Conservation (phyloP, 129 eudicot genomes). For the Lactuca sativa region DNA sequence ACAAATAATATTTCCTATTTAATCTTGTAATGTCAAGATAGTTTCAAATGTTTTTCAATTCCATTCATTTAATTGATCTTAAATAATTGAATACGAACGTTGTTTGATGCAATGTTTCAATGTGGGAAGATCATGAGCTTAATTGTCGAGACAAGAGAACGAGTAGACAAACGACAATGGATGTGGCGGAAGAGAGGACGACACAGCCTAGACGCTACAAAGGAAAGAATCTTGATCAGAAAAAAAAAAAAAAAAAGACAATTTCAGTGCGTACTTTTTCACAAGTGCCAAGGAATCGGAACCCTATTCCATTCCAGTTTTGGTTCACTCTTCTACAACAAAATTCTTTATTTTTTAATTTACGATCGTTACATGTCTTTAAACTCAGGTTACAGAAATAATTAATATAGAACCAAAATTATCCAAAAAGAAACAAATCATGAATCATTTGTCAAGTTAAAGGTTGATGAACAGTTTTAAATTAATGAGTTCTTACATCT, state of each 20-base stretch:
- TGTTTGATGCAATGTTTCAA: not conserved
- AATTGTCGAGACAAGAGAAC: not conserved
- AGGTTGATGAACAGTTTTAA: not conserved
- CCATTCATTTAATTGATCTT: not conserved
- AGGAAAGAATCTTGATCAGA: not conserved
- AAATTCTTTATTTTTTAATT: not conserved
- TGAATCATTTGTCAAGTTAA: not conserved
- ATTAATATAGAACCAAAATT: not conserved
- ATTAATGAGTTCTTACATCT: not conserved
- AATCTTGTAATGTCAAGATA: no score
- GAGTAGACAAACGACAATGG: not conserved
- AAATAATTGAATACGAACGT: not conserved
- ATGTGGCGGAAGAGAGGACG: not conserved
- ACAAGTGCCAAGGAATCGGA: slow-evolving; percentile 21
- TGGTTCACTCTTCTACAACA: slow-evolving; percentile 5
- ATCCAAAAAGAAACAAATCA: not conserved
- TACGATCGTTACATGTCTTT: not conserved
- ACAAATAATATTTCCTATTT: not conserved
- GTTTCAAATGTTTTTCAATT: not conserved
- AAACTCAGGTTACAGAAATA: not conserved
- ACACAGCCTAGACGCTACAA: not conserved
- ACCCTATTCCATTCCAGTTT: slow-evolving; percentile 24
- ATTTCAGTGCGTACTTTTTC: not conserved
- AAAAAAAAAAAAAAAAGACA: not conserved
- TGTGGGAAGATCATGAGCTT: no score